Conservation (phyloP, 345 rosid genomes). For the Theobroma cacao region DNA sequence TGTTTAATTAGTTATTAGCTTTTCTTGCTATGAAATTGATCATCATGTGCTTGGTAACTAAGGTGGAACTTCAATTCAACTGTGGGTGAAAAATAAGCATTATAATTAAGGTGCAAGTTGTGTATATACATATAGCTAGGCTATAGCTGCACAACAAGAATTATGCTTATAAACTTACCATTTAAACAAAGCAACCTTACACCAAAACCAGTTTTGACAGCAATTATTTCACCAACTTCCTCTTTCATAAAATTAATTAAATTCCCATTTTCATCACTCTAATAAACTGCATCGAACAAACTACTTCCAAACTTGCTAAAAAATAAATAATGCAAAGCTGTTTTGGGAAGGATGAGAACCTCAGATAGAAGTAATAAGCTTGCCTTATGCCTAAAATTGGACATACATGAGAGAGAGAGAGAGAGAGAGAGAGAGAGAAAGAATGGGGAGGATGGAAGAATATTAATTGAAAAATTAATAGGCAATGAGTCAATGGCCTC, state of each 20-base stretch:
- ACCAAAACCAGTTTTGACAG: not conserved
- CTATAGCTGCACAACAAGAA: not conserved
- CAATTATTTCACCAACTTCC: conserved; percentile 10
- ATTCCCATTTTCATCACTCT: not conserved
- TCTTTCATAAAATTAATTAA: not conserved
- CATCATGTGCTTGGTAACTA: not conserved
- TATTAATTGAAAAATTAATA: not conserved
- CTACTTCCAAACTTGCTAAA: not conserved
- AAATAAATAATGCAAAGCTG: not conserved
- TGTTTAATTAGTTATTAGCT: not conserved
- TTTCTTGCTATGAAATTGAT: not conserved
- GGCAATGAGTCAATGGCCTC: not conserved
- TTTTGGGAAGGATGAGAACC: not conserved
- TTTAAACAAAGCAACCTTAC: conserved; percentile 4
- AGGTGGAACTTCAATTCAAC: not conserved
- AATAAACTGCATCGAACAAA: conserved; percentile 8
- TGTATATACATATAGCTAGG: no score
- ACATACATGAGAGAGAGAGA: not conserved
- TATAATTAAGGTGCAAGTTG: no score
- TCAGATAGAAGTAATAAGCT: not conserved
- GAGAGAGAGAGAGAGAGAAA: no score
- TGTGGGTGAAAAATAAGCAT: not conserved
- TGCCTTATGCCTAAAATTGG: not conserved
- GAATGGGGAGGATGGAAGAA: not conserved
- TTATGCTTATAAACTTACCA: not conserved